Conservation (phyloP, 371 early-diverging fungal species). For the Massospora cicadina region DNA sequence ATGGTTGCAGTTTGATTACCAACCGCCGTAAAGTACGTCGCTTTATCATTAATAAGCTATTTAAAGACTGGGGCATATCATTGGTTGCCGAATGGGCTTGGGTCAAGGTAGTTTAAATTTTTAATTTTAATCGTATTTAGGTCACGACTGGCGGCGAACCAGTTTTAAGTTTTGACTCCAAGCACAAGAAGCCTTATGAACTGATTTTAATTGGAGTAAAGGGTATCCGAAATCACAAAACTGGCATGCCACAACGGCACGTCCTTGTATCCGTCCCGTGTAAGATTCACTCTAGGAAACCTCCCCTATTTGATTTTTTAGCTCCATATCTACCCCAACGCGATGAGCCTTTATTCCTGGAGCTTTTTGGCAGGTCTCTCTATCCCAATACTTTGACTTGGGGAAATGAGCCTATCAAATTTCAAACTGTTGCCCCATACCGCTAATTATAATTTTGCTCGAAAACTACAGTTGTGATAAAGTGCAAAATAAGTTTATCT, state of each 20-base stretch:
- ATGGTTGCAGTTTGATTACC: slow-evolving; percentile 53
- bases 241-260: neutral
- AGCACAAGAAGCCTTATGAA: slow-evolving; percentile 50
- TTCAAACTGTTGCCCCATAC: too few relatives aligned
- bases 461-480: too few relatives aligned
- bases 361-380: slow-evolving; percentile 52
- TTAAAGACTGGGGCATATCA: slow-evolving; percentile 40
- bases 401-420: slow-evolving; percentile 58
- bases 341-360: slow-evolving; percentile 25
- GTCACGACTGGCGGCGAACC: slow-evolving; percentile 29
- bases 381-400: slow-evolving; percentile 42
- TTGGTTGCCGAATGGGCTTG: slow-evolving; percentile 41
- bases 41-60: slow-evolving; percentile 41
- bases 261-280: slow-evolving; percentile 1
- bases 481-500: too few relatives aligned
- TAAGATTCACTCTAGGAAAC: slow-evolving; percentile 43
- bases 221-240: neutral
- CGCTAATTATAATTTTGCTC: too few relatives aligned
- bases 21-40: slow-evolving; percentile 39
- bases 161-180: slow-evolving; percentile 27
- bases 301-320: slow-evolving; percentile 27
- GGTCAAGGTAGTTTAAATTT: slow-evolving; percentile 30
- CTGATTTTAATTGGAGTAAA: slow-evolving; percentile 32
- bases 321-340: slow-evolving; percentile 1
- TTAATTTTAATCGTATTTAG: slow-evolving; percentile 12